phyloP scores from a whole-genome alignment of 2,329 filamentous ascomycete species.

The Zasmidium angulare region DNA sequence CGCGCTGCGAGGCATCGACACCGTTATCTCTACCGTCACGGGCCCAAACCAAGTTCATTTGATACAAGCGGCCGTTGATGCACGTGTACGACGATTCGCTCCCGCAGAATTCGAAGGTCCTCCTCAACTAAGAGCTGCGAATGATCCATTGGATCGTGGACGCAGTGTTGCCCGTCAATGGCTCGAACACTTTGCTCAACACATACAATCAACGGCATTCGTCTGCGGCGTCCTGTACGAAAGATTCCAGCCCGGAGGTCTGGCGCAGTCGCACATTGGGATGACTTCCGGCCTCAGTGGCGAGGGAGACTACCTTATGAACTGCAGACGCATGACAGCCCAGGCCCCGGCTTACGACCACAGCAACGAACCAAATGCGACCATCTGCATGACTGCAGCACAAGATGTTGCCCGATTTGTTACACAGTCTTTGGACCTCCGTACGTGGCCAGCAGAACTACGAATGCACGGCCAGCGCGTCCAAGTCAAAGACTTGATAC shows the following conservation, averaged over 20 bases:
- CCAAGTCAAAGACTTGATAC: conserved; percentile 55
- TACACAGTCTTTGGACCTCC: conserved; percentile 65
- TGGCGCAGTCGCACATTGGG: conserved; percentile 61
- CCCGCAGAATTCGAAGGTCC: conserved; percentile 74
- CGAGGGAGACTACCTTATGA: conserved; percentile 66
- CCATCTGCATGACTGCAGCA: conserved; percentile 66
- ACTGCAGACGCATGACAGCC: conserved; percentile 59
- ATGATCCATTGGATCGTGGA: conserved; percentile 63
- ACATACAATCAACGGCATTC: conserved; percentile 69
- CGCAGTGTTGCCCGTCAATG: conserved; percentile 57
- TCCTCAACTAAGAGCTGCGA: conserved; percentile 53
- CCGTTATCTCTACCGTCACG: conserved; percentile 72
- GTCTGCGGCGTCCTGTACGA: conserved; percentile 76
- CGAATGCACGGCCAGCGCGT: conserved; percentile 67
- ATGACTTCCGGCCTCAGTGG: conserved; percentile 48
- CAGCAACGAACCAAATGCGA: conserved; percentile 49
- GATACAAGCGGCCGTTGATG: conserved; percentile 68
- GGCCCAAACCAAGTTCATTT: conserved; percentile 67
- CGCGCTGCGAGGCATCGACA: conserved; percentile 68
- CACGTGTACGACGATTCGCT: conserved; percentile 67
- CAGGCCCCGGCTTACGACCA: conserved; percentile 60
- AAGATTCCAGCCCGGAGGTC: conserved; percentile 67
- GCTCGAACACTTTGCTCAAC: conserved; percentile 55
- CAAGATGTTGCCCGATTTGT: conserved; percentile 71
- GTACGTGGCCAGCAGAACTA: conserved; percentile 67